phyloP scores from a whole-genome alignment of 228 moss, liverwort and hornwort species.

The Sphagnum fallax region DNA sequence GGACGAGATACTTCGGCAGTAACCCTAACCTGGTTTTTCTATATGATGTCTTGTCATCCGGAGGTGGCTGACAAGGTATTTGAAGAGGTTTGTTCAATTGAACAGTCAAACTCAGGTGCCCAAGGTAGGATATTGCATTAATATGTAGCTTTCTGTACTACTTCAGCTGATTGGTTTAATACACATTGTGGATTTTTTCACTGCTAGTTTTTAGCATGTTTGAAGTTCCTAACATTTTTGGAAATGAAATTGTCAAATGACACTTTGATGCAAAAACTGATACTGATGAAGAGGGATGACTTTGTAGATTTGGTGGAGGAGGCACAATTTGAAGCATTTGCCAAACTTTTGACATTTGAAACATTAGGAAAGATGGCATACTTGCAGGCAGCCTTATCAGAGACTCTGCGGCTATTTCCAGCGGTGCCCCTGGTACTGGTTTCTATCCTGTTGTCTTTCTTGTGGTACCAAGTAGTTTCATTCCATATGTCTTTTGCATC shows the following conservation, averaged over 20 bases:
- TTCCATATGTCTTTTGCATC: neutral
- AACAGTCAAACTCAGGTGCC: neutral
- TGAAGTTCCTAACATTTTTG: neutral
- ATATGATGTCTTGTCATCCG: constrained; percentile 28
- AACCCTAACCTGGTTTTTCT: constrained; percentile 50
- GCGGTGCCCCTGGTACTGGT: constrained; percentile 27
- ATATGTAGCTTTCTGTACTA: neutral
- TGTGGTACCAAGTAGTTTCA: neutral
- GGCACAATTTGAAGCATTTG: constrained; percentile 15
- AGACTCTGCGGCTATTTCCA: constrained; percentile 41
- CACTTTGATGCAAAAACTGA: neutral
- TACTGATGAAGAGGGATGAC: neutral
- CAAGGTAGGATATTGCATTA: constrained; percentile 6
- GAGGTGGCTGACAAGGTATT: constrained; percentile 27
- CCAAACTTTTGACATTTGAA: constrained; percentile 31
- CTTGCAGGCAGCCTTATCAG: constrained; percentile 37
- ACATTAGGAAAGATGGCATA: constrained; percentile 32
- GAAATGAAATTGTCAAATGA: neutral
- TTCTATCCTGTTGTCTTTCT: neutral
- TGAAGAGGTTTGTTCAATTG: constrained; percentile 18
- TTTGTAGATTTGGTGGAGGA: neutral
- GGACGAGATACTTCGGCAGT: constrained; percentile 45
- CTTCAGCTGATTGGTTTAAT: neutral
- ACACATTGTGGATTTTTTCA: neutral
- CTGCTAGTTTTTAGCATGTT: neutral